phyloP scores from a whole-genome alignment of 495 filamentous ascomycete genomes.

The Podospora comata region DNA sequence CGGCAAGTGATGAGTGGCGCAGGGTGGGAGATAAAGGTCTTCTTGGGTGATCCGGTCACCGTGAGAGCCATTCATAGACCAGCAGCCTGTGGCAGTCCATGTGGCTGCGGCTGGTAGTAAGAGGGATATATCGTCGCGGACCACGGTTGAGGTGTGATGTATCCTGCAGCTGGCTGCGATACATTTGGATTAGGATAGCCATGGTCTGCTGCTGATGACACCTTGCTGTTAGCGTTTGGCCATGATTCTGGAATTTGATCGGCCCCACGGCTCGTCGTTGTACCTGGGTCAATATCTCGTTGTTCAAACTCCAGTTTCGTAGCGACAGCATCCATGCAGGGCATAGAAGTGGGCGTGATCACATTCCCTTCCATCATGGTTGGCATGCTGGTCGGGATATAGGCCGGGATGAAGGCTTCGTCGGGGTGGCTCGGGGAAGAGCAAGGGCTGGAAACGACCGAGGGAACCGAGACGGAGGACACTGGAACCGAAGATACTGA shows the following conservation, averaged over 20 bases:
- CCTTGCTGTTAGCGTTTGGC: slow-evolving; percentile 3
- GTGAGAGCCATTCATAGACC: not conserved
- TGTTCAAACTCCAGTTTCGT: slow-evolving; percentile 23
- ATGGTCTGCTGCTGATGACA: slow-evolving; percentile 10
- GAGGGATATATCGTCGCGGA: slow-evolving; percentile 5
- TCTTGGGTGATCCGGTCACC: not conserved
- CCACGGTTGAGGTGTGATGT: slow-evolving; percentile 6
- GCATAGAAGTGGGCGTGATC: slow-evolving; percentile 22
- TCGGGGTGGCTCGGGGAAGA: slow-evolving; percentile 40
- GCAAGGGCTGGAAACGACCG: slow-evolving; percentile 43
- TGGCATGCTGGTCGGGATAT: slow-evolving; percentile 40
- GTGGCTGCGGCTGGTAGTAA: slow-evolving; percentile 5
- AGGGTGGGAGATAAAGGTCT: not conserved
- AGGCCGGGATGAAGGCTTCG: slow-evolving; percentile 32
- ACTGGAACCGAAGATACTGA: not conserved
- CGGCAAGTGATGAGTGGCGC: not conserved
- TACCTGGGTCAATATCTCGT: slow-evolving; percentile 28
- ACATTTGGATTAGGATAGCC: slow-evolving; percentile 9
- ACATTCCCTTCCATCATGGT: slow-evolving; percentile 34
- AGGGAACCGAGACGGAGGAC: slow-evolving; percentile 27
- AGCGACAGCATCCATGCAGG: slow-evolving; percentile 15
- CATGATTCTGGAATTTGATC: not conserved
- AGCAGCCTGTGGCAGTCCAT: slow-evolving; percentile 1
- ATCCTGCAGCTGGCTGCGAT: slow-evolving; percentile 9
- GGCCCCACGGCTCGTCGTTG: not conserved